Percentiles rank a stretch among this genome's conserved stretches.
Evolutionary conservation across 1,284 basidiomycete genomes (phyloP).

Genomic region (Singerocomus inundabilis): DNA sequence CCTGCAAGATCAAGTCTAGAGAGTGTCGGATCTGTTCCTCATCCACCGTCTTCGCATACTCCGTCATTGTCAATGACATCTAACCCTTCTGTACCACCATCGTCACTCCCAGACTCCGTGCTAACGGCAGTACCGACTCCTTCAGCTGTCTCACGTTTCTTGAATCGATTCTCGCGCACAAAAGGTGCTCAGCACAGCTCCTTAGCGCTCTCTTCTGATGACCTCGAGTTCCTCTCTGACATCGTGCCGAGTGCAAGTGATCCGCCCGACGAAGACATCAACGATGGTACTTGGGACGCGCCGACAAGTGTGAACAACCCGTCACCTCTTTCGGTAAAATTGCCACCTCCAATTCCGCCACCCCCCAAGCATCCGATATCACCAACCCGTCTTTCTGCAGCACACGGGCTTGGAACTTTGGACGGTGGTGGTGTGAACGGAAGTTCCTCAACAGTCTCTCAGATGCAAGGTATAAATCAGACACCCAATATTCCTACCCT

Average conservation of each 20-base stretch:
- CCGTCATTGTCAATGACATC: constrained; percentile 25
- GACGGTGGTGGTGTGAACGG: not conserved
- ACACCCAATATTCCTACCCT: constrained; percentile 12
- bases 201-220: constrained; percentile 64
- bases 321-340: constrained; percentile 43
- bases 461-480: not conserved
- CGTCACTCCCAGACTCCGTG: constrained; percentile 15
- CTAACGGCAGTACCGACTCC: constrained; percentile 33
- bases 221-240: constrained; percentile 74
- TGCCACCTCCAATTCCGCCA: constrained; percentile 49
- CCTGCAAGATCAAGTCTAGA: constrained; percentile 38
- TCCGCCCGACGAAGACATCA: constrained; percentile 37
- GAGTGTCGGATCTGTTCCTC: constrained; percentile 18
- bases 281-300: constrained; percentile 34
- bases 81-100: constrained; percentile 9
- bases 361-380: constrained; percentile 35
- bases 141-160: constrained; percentile 70
- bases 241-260: constrained; percentile 59
- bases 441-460: not conserved
- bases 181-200: constrained; percentile 45
- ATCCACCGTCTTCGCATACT: constrained; percentile 17
- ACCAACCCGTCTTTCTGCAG: constrained; percentile 21
- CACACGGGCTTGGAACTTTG: constrained; percentile 6
- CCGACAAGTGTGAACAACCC: constrained; percentile 43
- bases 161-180: constrained; percentile 62